Base-by-base conservation (phyloP, 2,329 filamentous ascomycete genomes). In the Calonectria leucothoes region DNA sequence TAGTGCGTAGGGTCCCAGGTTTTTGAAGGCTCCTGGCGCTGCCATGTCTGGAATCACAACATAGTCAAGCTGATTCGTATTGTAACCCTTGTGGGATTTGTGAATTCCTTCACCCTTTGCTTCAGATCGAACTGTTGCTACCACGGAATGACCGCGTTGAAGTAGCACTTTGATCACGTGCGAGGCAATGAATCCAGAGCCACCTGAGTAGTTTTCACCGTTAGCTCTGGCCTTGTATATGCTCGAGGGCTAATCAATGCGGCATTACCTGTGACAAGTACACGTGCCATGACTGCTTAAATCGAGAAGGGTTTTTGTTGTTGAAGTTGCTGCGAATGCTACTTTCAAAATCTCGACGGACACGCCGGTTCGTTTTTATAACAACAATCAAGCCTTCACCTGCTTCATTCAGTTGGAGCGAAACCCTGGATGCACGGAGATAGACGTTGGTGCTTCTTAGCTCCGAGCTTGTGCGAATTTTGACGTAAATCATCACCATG, bases 151-250 rank as follows among this genome's bases (percentile, higher is more conserved):
- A 15, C 69, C 55, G 15, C 52, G 64, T 31, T 67, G 51, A n/a
- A 71, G 63, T 17, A 71, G 63, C 29, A 59, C 61, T 23, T 45
- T 31, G 29, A 71, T 66, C 8, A 71, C 52, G 39, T 71, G 69
- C 45, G 51, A 55, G 12, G 63, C 69, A 4, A 71, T 23, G 42
- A 71, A 71, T 14, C 69, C 69, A 6, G 69, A 55, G 33, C 69
- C 69, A n/a, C 69, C 69, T 71, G 33, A n/a, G 7, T 27, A 61
- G 10, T 23, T 37, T 29, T 27, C 12, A 29, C 35, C 27, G 52
- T 69, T 31, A 61, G 66, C 27, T 15, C 17, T 15, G 15, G 33
- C 23, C 31, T 45, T 20, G 20, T 7, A 35, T 23, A 8, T n/a
- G 11, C 20, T n/a, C 10, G 15, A 42, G 15, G 8, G 52, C n/a